Evolutionary conservation across 805 yeast genomes (phyloP).

Genomic region (Metschnikowia rubicola): DNA sequence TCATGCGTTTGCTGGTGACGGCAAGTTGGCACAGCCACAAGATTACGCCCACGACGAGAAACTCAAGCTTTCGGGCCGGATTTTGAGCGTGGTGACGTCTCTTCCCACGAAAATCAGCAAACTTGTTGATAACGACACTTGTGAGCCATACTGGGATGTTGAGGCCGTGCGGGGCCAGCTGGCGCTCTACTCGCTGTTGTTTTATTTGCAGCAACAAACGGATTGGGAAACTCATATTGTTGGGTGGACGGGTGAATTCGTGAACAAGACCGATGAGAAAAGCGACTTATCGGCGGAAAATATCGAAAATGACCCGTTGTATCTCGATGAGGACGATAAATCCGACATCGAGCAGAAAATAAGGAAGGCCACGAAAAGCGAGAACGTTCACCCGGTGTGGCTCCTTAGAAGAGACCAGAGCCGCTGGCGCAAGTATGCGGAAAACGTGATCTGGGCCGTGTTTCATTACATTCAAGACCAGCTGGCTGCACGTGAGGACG

Average conservation of each 20-base stretch:
- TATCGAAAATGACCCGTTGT: conserved; percentile 54
- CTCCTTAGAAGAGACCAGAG: conserved; percentile 71
- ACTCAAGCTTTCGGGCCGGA: conserved; percentile 57
- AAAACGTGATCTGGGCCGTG: conserved; percentile 88
- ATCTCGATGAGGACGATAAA: conserved; percentile 56
- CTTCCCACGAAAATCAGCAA: conserved; percentile 61
- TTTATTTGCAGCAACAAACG: conserved; percentile 58
- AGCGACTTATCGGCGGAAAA: conserved; percentile 24
- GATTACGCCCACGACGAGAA: conserved; percentile 26
- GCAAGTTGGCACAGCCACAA: conserved; percentile 25
- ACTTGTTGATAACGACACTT: conserved; percentile 27
- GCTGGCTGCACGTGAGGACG: conserved; percentile 66
- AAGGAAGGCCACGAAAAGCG: conserved; percentile 42
- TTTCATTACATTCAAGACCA: conserved; percentile 88
- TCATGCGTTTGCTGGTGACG: conserved; percentile 20
- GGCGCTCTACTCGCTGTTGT: conserved; percentile 75
- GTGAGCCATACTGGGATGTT: conserved; percentile 50
- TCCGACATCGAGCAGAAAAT: conserved; percentile 45
- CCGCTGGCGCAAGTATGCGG: conserved; percentile 89
- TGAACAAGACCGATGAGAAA: conserved; percentile 24
- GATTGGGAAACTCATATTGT: conserved; percentile 85
- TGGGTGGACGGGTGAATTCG: conserved; percentile 95
- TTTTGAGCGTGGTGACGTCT: conserved; percentile 63
- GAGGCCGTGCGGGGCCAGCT: conserved; percentile 75
- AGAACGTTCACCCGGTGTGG: conserved; percentile 83